These are phyloP conservation scores for Saposhnikovia divaricata DNA, from an alignment of 129 eudicot genomes.

Conservation along the genomic window DNA sequence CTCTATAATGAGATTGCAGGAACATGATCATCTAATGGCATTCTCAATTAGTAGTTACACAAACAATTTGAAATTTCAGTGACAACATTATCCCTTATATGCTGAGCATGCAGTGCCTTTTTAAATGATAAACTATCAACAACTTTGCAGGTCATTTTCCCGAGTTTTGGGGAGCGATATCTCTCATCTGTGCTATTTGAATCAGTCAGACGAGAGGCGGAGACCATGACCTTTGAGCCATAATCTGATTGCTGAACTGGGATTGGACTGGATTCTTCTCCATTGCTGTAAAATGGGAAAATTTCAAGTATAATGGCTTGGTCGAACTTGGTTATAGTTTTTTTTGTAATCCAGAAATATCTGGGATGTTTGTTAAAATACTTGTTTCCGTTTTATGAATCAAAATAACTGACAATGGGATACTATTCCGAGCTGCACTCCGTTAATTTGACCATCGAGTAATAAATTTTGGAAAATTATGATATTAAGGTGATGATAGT, in stretches of 20 bases:
- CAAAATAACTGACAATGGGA: background rate
- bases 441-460: background rate
- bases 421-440: background rate
- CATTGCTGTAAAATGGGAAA: background rate
- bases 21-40: background rate
- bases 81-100: background rate
- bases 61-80: background rate
- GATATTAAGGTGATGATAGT: background rate
- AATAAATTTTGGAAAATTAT: background rate
- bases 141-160: conserved; percentile 11
- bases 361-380: background rate
- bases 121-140: background rate
- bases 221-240: conserved; percentile 12
- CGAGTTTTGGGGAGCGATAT: conserved; percentile 16
- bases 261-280: background rate
- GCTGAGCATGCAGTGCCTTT: background rate
- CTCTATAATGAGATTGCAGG: background rate
- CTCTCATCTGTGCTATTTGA: conserved; percentile 14
- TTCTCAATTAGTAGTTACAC: background rate
- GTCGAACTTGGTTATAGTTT: background rate
- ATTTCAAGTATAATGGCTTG: background rate
- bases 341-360: background rate
- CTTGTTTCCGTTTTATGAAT: background rate
- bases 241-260: background rate
- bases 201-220: conserved; percentile 8